Conservation (phyloP, 2,329 filamentous ascomycete genomes). For the Phaeomoniella chlamydospora region DNA sequence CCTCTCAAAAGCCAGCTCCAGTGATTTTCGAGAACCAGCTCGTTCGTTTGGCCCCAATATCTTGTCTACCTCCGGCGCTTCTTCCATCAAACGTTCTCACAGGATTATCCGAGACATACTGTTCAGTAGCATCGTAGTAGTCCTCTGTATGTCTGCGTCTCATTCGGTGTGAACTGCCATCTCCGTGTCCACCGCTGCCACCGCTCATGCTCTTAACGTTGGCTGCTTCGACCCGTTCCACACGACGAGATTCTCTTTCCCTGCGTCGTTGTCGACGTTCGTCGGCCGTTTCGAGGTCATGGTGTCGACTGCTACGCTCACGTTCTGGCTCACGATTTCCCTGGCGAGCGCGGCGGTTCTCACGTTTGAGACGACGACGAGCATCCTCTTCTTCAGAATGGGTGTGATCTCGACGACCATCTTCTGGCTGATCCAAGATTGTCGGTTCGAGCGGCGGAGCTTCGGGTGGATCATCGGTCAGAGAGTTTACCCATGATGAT, state of each 20-base stretch:
- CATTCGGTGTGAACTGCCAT: conserved; percentile 4
- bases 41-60: conserved; percentile 4
- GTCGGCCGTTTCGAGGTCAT: conserved; percentile 13
- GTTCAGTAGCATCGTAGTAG: conserved; percentile 8
- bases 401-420: conserved; percentile 16
- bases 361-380: conserved; percentile 16
- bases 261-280: conserved; percentile 5
- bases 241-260: conserved; percentile 9
- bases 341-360: conserved; percentile 20
- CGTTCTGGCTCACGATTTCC: conserved; percentile 20
- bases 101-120: conserved; percentile 9
- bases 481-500: conserved; percentile 34
- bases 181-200: conserved; percentile 6
- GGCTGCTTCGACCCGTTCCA: conserved; percentile 9
- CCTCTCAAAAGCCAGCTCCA: too few relatives aligned
- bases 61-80: conserved; percentile 7
- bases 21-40: not conserved
- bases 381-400: conserved; percentile 28
- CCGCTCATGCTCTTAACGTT: conserved; percentile 4
- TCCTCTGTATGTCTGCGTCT: conserved; percentile 4
- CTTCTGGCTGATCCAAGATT: conserved; percentile 23
- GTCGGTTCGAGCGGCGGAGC: conserved; percentile 30
- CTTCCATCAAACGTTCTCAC: conserved; percentile 10
- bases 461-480: conserved; percentile 31
- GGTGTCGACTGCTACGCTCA: conserved; percentile 23